phyloP scores from a whole-genome alignment of 192 early-diverging fungal species.

The Podila minutissima region DNA sequence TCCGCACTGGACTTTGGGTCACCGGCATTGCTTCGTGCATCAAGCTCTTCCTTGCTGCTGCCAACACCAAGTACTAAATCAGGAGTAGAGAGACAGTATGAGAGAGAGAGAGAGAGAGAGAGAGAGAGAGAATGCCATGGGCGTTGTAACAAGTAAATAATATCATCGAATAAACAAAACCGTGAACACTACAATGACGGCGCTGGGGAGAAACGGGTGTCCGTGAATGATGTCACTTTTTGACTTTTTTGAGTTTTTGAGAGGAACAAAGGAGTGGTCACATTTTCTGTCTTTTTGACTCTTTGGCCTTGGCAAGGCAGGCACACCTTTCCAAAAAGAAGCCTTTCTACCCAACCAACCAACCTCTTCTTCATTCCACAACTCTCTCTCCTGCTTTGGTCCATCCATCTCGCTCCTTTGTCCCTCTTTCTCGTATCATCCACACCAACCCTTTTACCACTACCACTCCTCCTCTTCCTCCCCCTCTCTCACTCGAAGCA shows the following conservation, averaged over 20 bases:
- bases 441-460: neutral
- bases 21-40: constrained; percentile 27
- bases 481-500: neutral
- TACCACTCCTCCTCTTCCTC: neutral
- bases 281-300: neutral
- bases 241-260: neutral
- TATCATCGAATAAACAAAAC: neutral
- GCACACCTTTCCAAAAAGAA: no score
- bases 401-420: neutral
- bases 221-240: neutral
- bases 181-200: neutral
- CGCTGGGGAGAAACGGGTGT: no score
- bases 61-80: constrained; percentile 35
- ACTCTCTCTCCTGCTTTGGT: neutral
- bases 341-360: no score
- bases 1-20: constrained; percentile 32
- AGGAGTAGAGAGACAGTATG: neutral
- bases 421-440: neutral
- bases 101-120: neutral
- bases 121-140: no score
- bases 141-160: no score
- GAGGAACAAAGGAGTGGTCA: no score
- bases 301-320: neutral
- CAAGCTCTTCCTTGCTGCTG: constrained; percentile 45
- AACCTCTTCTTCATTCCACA: neutral